Percentiles rank a stretch among this genome's conserved stretches.
phyloP scores from a whole-genome alignment of 306 rosid species.

The Mimosa pudica region DNA sequence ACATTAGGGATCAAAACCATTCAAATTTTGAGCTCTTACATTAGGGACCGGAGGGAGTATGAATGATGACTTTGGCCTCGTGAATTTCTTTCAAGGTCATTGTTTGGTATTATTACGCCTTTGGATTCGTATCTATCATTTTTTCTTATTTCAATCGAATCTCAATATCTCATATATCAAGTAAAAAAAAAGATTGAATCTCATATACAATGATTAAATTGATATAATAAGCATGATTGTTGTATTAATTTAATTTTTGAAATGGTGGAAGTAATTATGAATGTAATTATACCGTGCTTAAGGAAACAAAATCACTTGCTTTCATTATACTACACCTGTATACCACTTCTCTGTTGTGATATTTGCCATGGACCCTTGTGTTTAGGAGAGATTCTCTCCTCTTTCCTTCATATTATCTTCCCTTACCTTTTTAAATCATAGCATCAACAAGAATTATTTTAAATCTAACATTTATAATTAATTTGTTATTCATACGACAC shows the following conservation, averaged over 20 bases:
- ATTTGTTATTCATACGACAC: too few species aligned
- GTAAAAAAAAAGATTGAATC: not conserved
- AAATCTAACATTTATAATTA: too few species aligned
- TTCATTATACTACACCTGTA: conserved; percentile 35
- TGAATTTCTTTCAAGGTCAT: not conserved
- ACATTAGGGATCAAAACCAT: too few species aligned
- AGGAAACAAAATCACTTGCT: conserved; percentile 17
- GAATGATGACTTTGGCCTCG: not conserved
- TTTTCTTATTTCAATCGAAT: not conserved
- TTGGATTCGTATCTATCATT: not conserved
- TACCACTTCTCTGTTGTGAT: conserved; percentile 6
- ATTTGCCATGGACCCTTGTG: conserved; percentile 2
- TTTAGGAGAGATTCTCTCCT: not conserved
- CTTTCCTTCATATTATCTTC: too few species aligned
- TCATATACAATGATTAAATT: not conserved
- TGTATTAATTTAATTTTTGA: not conserved
- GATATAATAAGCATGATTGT: not conserved
- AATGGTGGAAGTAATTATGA: conserved; percentile 40
- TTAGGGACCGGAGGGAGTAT: not conserved
- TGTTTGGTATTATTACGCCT: not conserved
- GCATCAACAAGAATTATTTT: too few species aligned
- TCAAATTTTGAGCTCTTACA: too few species aligned
- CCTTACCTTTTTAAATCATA: too few species aligned
- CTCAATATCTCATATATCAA: not conserved
- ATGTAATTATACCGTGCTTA: conserved; percentile 31